phyloP scores from a whole-genome alignment of 345 rosid genomes.

The Dipteronia sinensis region DNA sequence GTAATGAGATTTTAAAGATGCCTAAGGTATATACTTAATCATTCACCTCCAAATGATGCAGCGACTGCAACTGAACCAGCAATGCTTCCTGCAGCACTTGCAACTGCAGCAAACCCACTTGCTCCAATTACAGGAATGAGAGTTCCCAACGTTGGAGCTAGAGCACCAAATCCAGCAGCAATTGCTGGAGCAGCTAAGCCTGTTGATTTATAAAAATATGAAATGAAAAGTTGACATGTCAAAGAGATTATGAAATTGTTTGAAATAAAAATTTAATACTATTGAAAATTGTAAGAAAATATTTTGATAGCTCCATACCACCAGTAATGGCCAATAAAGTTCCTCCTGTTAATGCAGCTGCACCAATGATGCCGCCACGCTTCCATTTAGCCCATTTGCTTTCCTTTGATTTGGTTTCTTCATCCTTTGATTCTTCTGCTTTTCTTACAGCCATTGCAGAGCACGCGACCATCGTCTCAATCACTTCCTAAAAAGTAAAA shows the following conservation, averaged over 20 bases:
- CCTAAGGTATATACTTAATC: constrained; percentile 5
- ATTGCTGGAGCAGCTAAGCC: constrained; percentile 99
- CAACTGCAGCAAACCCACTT: constrained; percentile 96
- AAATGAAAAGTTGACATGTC: constrained; percentile 17
- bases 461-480: constrained; percentile 85
- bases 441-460: constrained; percentile 87
- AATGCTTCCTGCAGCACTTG: constrained; percentile 93
- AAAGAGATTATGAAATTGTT: neutral
- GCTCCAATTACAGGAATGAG: constrained; percentile 94
- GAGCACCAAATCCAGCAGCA: constrained; percentile 93
- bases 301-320: constrained; percentile 44
- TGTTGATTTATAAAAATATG: constrained; percentile 34
- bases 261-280: constrained; percentile 11
- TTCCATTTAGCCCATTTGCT: constrained; percentile 77
- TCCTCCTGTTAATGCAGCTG: constrained; percentile 97
- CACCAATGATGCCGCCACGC: constrained; percentile 96
- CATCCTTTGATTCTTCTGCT: constrained; percentile 59
- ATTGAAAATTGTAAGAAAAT: constrained; percentile 8
- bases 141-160: constrained; percentile 94
- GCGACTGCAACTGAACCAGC: constrained; percentile 99
- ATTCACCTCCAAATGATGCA: constrained; percentile 98
- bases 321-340: constrained; percentile 94
- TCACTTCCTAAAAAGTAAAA: constrained; percentile 54
- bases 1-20: constrained; percentile 11
- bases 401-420: constrained; percentile 46